phyloP scores from a whole-genome alignment of 2,329 filamentous ascomycete species.

The Cucurbitaria berberidis region DNA sequence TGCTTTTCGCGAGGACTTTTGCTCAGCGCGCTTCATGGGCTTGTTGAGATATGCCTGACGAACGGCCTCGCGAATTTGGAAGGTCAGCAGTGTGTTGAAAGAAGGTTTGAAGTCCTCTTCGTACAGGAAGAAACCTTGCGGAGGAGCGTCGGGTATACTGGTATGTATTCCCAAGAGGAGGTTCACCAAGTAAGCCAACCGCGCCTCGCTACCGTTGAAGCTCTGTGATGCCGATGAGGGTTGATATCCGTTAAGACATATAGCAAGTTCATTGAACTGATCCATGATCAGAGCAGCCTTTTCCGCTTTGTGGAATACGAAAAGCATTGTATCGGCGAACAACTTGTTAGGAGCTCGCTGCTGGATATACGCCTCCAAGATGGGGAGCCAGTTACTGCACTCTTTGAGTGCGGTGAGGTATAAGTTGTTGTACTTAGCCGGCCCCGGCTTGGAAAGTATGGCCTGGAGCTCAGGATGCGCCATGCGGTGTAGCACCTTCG shows the following conservation, averaged over 20 bases:
- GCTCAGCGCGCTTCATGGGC: background rate
- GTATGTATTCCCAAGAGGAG: background rate
- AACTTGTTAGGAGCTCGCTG: background rate
- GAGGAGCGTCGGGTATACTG: background rate
- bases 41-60: background rate
- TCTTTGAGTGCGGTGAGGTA: background rate
- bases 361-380: background rate
- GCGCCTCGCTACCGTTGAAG: background rate
- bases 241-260: background rate
- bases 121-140: background rate
- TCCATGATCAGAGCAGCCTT: background rate
- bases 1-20: background rate
- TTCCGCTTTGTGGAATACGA: background rate
- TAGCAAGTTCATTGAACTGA: background rate
- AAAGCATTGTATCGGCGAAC: background rate
- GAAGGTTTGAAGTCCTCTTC: background rate
- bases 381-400: background rate
- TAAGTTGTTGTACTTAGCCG: background rate
- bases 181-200: background rate
- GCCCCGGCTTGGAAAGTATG: background rate
- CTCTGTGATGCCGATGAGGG: background rate
- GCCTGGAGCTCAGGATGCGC: background rate
- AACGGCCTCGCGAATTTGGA: background rate
- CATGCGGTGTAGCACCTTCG: background rate
- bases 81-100: background rate